Evolutionary conservation across 192 early-diverging fungal genomes (phyloP).

Genomic region (Cetraspora pellucida): DNA sequence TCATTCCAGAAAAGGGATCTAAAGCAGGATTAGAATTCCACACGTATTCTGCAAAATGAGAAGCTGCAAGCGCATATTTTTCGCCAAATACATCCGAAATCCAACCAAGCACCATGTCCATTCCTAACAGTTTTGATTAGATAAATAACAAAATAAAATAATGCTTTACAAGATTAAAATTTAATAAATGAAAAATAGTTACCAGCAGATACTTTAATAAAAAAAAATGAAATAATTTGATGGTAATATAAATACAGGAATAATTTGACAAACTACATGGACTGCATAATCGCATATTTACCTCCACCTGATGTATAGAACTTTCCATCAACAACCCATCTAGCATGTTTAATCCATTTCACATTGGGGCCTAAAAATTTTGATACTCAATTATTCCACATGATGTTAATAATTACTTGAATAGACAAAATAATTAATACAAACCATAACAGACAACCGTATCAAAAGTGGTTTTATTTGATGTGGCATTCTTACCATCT

Average conservation of each 20-base stretch:
- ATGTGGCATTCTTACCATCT: slow-evolving; percentile 48
- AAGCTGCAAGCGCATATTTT: too few species aligned
- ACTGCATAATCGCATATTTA: not conserved
- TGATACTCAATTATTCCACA: too few species aligned
- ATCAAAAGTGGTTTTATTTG: slow-evolving; percentile 37
- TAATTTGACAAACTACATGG: too few species aligned
- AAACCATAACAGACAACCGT: slow-evolving; percentile 22
- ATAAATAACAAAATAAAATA: not conserved
- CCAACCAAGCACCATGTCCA: slow-evolving; percentile 7
- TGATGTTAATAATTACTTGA: not conserved
- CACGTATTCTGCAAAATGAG: too few species aligned
- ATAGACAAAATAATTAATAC: not conserved
- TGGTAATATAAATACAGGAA: too few species aligned
- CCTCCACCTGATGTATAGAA: slow-evolving; percentile 45
- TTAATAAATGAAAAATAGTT: not conserved
- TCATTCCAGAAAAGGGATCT: too few species aligned
- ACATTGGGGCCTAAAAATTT: slow-evolving; percentile 40
- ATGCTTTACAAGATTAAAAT: not conserved
- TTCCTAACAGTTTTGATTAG: not conserved
- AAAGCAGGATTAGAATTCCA: too few species aligned
- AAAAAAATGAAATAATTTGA: not conserved
- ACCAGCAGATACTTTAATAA: not conserved
- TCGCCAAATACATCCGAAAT: slow-evolving; percentile 2
- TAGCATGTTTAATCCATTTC: slow-evolving; percentile 52
- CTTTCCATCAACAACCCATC: slow-evolving; percentile 57